Evolutionary conservation across 768 basidiomycete species (phyloP), one percentile per base, ranked within the genome.

Genomic region (Podaxis rugospora): DNA sequence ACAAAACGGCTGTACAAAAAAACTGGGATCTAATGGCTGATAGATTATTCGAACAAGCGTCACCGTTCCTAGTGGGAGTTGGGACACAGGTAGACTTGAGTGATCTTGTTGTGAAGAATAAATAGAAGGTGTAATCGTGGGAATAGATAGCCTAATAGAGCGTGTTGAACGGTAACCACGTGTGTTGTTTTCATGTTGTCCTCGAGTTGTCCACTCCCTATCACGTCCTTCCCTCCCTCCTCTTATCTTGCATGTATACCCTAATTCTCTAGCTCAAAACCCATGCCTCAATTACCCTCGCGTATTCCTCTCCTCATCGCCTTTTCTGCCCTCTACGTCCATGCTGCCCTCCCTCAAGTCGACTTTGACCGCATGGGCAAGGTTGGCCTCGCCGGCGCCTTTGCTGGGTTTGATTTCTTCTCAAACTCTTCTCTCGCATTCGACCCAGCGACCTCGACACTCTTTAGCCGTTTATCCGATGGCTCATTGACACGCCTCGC

Each of bases 331-430:
- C 62, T 74, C 64, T 72, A 60, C 55, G 74, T 67, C 52, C 65
- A 66, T 58, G 76, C 75, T 23, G 64, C 75, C 59, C 61, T 76
- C 55, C 78, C 78, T 55, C 71, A 73, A 62, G 75, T 81, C 66
- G 78, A 80, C 65, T 78, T 79, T 65, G 70, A 80, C 68, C 87
- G 89, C 56, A 95, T 99, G 92, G 96, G 96, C 64, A 87, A 81
- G 57, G 94, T 98, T 53, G 94, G 87, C 59, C 80, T 98, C 44
- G 87, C 88, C 27, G 96, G 96, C 60, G 80, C 90, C 36, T 99
- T 98, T 70, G 83, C 89, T 23, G 96, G 95, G 49, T 78, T 99
- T 63, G 89, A 89, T 69, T 69, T 95, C 61, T 88, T 89, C 79
- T 76, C 85, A 69, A 83, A 83, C 61, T 72, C 83, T 35, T 69